Percentiles rank a stretch among this genome's conserved stretches.
phyloP scores from a whole-genome alignment of 2,329 filamentous ascomycete genomes.

The Alternaria tenuissima region DNA sequence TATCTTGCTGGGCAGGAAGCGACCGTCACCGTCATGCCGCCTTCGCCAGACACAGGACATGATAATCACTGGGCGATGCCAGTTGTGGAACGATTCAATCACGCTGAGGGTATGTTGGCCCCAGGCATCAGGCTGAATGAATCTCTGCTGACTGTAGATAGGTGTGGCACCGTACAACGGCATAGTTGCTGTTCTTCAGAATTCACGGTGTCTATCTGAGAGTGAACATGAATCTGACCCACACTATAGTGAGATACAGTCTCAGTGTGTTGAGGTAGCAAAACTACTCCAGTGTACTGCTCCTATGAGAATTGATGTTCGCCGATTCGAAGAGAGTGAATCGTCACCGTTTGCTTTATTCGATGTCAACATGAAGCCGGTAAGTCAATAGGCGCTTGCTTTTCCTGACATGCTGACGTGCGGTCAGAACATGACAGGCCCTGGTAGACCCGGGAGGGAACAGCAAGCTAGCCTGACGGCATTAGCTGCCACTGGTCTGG shows the following conservation, averaged over 20 bases:
- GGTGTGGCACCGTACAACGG: neutral
- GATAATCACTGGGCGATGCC: too few relatives aligned
- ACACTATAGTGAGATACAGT: neutral
- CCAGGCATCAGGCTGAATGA: rapidly evolving
- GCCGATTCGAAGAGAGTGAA: neutral
- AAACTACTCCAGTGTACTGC: neutral
- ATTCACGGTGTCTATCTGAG: neutral
- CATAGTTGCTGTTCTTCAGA: neutral
- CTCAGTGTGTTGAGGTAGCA: neutral
- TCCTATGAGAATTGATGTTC: neutral
- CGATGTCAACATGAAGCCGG: neutral
- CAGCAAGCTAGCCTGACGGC: neutral
- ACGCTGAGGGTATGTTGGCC: too few relatives aligned
- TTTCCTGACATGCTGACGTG: neutral
- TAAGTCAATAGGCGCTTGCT: rapidly evolving
- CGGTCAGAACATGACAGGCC: neutral
- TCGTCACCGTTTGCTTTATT: neutral
- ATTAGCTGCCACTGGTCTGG: neutral
- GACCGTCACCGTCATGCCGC: too few relatives aligned
- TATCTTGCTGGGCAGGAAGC: too few relatives aligned
- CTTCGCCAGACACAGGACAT: too few relatives aligned
- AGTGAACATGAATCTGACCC: rapidly evolving
- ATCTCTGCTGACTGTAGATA: neutral
- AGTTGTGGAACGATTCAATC: too few relatives aligned
- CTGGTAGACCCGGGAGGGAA: neutral